Evolutionary conservation across 176 grass and related monocot species (phyloP).

Genomic region (Oropetium thomaeum): DNA sequence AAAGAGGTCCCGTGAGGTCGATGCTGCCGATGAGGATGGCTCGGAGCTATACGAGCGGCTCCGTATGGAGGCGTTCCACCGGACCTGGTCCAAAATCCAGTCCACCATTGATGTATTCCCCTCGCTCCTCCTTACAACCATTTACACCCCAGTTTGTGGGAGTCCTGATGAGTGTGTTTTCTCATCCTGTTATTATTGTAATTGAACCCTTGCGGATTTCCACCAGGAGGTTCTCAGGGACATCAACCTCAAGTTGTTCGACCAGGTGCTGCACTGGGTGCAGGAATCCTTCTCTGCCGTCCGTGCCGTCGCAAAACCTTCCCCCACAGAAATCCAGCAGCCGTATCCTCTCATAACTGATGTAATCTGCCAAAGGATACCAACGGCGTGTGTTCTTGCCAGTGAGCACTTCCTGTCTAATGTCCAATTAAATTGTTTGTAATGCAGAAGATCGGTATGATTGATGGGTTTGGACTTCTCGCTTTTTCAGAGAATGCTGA

Average conservation of each 20-base stretch:
- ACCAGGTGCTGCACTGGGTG: slow-evolving; percentile 75
- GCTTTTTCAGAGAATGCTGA: slow-evolving; percentile 79
- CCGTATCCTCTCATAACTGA: slow-evolving; percentile 65
- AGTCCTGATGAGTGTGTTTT: not conserved
- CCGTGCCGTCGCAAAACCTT: slow-evolving; percentile 14
- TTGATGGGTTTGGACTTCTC: not conserved
- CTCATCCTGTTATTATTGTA: slow-evolving; percentile 3
- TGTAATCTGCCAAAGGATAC: slow-evolving; percentile 68
- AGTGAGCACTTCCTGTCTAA: slow-evolving; percentile 36
- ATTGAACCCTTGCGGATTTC: not conserved
- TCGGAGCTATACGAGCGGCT: slow-evolving; percentile 42
- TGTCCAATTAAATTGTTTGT: slow-evolving; percentile 5
- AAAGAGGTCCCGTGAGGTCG: slow-evolving; percentile 28
- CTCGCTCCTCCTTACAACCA: not conserved
- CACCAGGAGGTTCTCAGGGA: slow-evolving; percentile 62
- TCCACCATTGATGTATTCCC: slow-evolving; percentile 55
- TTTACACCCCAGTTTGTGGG: not conserved
- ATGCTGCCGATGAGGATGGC: not conserved
- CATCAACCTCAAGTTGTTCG: slow-evolving; percentile 75
- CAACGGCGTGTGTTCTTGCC: slow-evolving; percentile 64
- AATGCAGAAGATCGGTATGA: not conserved
- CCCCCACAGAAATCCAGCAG: slow-evolving; percentile 49
- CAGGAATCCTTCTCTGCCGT: slow-evolving; percentile 54
- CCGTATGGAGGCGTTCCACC: slow-evolving; percentile 60
- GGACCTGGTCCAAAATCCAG: slow-evolving; percentile 78